Base-by-base conservation (phyloP, 2,329 filamentous ascomycete genomes). In the Didymosphaeria variabile region DNA sequence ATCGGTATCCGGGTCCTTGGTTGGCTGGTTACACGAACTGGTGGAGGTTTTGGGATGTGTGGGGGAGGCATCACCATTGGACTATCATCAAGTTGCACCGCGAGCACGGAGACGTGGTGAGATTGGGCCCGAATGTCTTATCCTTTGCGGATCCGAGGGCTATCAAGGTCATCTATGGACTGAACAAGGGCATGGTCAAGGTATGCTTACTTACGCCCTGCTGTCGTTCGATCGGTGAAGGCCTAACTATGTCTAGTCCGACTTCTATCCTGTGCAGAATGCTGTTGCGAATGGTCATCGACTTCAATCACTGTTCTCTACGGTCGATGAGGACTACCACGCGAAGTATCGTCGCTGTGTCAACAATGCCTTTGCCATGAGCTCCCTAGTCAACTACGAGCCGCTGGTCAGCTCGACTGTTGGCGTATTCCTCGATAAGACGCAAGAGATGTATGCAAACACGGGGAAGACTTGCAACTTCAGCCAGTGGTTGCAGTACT, bases 101-200 rank as follows among this genome's bases (percentile, higher is more conserved):
- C 15, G 84, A 91, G 68, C 84, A 92, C 79, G 92, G 92, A 50
- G 87, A 91, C 71, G 83, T 94, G 2, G 90, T 95, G 1, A 85
- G 92, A 1, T 79, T 93, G 3, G 92, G 91, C 0, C 92, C 92
- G 1, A 93, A 93, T 64, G 81, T 82, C 0, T 78, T 95, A 1
- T 92, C 90, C 0, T 93, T 95, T 70, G 86, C 90, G 2, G 86
- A 92, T 66, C 91, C 92, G 0, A 86, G 86, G 60, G 90, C 91
- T 0, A 82, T 94, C 67, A 91, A 91, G 78, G 81, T 82, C 12
- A 94, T 95, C 47, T 96, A 95, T 74, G 91, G 91, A 0, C 78
- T 94, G 46, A 94, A 94, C 75, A 94, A 94, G 77, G 91, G 91
- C 0, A 91, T 93, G 67, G 80, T 86, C 51, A 95, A 95, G 86